Base-by-base conservation (phyloP, 2,329 filamentous ascomycete genomes). In the Botrytis elliptica region DNA sequence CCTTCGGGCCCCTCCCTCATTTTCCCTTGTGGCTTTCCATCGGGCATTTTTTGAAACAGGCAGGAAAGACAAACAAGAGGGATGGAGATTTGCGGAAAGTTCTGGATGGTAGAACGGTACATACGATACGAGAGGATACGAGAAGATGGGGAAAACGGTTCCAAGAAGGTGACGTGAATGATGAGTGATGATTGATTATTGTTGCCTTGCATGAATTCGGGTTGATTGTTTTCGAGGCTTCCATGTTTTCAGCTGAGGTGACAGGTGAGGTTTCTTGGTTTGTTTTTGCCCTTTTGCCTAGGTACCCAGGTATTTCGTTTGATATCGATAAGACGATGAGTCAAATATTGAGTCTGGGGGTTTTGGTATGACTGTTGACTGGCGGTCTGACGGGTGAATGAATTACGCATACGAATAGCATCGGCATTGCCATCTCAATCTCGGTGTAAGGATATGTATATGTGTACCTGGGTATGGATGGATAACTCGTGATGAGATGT, bases 31-130 rank as follows among this genome's bases (percentile, higher is more conserved):
- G 49, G 49, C 66, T 57, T 59, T 29, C 49, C 20, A 9, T 16
- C 42, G 55, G 68, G 55, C 55, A 62, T 62, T 60, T 70, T 63
- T 70, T 46, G 55, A 70, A 57, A 57, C 66, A 68, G 52, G 14
- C 18, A 40, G 16, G 33, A 40, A 9, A 68, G 46, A 68, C 65
- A 55, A 67, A 55, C 65, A 67, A 67, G 14, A 67, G 25, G 46
- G 36, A 67, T 55, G 25, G 46, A 55, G 29, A 12, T 22, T 29
- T 40, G 46, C 25, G 36, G 46, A 55, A 55, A 40, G 14, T 8
- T 67, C 22, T 67, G 36, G 33, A 36, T 5, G 1, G 46, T 40
- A 29, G 29, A 20, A 55, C 65, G 33, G 33, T 33, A 33, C 33
- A 33, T 33, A 33, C 4, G 33, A 33, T 33, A 33, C 33, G 33